Conservation (phyloP, 176 grass and related monocot genomes). For the Carex myosuroides region DNA sequence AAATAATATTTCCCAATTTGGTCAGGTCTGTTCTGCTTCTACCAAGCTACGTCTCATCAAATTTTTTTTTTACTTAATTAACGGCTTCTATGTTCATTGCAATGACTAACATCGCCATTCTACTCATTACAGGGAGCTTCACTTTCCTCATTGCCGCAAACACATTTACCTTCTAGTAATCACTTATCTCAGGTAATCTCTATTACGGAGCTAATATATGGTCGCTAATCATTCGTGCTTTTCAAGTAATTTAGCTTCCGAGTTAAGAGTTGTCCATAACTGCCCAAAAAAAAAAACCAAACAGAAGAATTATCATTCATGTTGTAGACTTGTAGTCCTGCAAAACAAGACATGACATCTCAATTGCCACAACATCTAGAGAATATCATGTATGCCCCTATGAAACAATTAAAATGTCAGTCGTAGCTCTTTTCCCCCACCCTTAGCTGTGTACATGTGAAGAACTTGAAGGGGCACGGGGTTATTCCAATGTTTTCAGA, state of each 20-base stretch:
- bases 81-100: conserved; percentile 1
- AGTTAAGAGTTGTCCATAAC: not conserved
- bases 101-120: conserved; percentile 12
- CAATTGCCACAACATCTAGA: not conserved
- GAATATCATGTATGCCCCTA: not conserved
- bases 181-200: conserved; percentile 61
- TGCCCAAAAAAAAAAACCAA: not conserved
- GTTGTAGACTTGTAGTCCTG: not conserved
- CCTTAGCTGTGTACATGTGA: not conserved
- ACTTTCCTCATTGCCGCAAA: conserved; percentile 46
- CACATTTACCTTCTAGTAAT: conserved; percentile 41
- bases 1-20: conserved; percentile 66
- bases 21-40: conserved; percentile 39
- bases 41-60: not conserved
- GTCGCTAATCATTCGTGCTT: not conserved
- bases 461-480: not conserved
- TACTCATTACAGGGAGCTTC: conserved; percentile 35
- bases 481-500: not conserved
- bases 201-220: not conserved
- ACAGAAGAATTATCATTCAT: not conserved
- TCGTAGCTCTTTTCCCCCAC: not conserved
- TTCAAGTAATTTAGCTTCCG: not conserved
- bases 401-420: not conserved
- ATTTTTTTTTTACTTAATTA: conserved; percentile 3
- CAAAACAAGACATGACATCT: not conserved